A percentile compares a stretch with the other conserved stretches of the same genome.
These are phyloP conservation scores for Pythium aquatile DNA, from an alignment of 352 stramenopile genomes.

Conservation along the genomic window DNA sequence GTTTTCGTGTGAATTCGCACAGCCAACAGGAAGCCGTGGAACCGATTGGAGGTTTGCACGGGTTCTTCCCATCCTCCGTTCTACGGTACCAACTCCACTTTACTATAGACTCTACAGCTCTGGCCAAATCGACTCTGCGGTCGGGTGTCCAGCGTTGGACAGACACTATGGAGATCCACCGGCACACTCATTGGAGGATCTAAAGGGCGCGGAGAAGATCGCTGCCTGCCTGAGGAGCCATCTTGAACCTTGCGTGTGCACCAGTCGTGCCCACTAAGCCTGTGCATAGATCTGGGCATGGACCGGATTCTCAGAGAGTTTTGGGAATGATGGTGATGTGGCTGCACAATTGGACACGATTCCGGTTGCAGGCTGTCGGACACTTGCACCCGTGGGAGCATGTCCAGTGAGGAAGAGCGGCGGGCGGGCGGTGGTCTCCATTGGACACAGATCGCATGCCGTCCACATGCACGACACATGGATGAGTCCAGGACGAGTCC, in stretches of 20 bases:
- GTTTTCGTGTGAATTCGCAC: too few species aligned
- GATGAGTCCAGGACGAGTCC: not conserved
- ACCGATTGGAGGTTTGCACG: too few species aligned
- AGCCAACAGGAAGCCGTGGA: too few species aligned
- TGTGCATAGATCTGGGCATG: too few species aligned
- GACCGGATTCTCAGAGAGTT: not conserved
- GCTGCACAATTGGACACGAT: constrained; percentile 9
- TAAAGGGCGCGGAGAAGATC: not conserved
- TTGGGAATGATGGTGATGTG: constrained; percentile 7
- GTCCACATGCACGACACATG: not conserved
- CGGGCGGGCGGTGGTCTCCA: not conserved
- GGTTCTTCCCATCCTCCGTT: not conserved
- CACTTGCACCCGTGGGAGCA: constrained; percentile 15
- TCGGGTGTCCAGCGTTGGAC: not conserved
- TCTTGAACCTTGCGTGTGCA: not conserved
- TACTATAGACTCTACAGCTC: not conserved
- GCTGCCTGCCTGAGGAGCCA: not conserved
- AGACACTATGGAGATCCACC: not conserved
- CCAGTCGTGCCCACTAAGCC: too few species aligned
- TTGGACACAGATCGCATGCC: not conserved
- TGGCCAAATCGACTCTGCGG: too few species aligned
- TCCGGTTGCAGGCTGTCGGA: constrained; percentile 4
- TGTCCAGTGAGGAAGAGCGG: not conserved
- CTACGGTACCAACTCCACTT: not conserved
- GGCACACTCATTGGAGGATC: not conserved